Conservation (phyloP, 1,284 basidiomycete genomes). For the Coriolopsis trogii region DNA sequence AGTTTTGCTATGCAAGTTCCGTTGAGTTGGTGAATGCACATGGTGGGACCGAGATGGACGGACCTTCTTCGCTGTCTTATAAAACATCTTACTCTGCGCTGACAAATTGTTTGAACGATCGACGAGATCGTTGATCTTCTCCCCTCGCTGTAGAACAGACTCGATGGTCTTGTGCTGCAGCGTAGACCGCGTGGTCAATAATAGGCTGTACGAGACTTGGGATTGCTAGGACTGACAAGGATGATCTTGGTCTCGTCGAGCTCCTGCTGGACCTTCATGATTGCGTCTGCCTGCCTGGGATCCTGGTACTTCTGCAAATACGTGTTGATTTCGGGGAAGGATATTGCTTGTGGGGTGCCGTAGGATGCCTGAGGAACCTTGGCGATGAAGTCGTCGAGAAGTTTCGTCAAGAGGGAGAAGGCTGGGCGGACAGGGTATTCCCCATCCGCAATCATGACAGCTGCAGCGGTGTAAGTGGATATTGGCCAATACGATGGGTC, state of each 20-base stretch:
- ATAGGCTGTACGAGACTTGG: background rate
- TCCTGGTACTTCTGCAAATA: constrained; percentile 97
- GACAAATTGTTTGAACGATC: constrained; percentile 93
- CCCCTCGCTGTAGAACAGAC: constrained; percentile 93
- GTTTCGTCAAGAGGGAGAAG: constrained; percentile 93
- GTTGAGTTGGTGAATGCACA: background rate
- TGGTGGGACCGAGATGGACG: constrained; percentile 9
- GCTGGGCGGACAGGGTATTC: constrained; percentile 98
- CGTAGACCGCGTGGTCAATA: background rate
- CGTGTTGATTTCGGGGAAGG: constrained; percentile 72
- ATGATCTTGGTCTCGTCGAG: constrained; percentile 99
- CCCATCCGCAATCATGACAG: constrained; percentile 91
- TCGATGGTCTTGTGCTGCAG: constrained; percentile 98
- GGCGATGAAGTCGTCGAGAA: constrained; percentile 91
- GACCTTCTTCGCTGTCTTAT: constrained; percentile 81
- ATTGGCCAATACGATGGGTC: background rate
- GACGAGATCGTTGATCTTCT: constrained; percentile 97
- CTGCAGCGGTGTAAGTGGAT: constrained; percentile 43
- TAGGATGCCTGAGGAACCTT: constrained; percentile 77
- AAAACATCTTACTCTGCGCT: constrained; percentile 90
- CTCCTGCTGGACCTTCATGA: constrained; percentile 98
- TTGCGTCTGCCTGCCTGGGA: constrained; percentile 96
- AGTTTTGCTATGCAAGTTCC: constrained; percentile 58
- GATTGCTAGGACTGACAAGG: constrained; percentile 55
- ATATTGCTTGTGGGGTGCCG: constrained; percentile 63